Percentiles rank a stretch among this genome's conserved stretches.
Evolutionary conservation across 805 yeast genomes (phyloP).

Genomic region (Helenozyma rhizophorensis): DNA sequence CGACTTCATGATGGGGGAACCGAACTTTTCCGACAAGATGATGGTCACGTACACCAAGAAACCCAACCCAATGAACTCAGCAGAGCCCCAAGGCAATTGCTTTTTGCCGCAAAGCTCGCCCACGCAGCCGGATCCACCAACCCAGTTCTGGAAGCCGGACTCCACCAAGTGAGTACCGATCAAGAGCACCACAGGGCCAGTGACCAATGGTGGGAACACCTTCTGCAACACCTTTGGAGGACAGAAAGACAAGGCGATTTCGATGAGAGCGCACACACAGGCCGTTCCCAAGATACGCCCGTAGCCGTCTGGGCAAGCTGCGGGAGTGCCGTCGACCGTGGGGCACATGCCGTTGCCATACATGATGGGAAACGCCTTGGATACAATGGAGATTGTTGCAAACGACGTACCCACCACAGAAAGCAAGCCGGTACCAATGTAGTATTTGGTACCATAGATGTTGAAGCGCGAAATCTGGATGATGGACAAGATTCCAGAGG

Average conservation of each 20-base stretch:
- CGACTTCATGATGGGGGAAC: conserved; percentile 89
- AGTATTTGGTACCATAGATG: conserved; percentile 7
- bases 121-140: conserved; percentile 9
- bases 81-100: conserved; percentile 71
- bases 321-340: conserved; percentile 4
- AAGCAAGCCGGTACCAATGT: conserved; percentile 11
- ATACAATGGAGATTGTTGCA: conserved; percentile 8
- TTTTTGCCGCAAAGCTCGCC: conserved; percentile 7
- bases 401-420: conserved; percentile 12
- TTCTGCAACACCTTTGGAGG: conserved; percentile 8
- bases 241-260: conserved; percentile 5
- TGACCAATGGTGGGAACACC: conserved; percentile 10
- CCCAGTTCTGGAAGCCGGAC: conserved; percentile 9
- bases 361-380: conserved; percentile 8
- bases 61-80: conserved; percentile 80
- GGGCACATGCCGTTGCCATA: conserved; percentile 8
- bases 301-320: conserved; percentile 10
- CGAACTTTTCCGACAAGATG: conserved; percentile 75
- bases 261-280: conserved; percentile 7
- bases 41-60: conserved; percentile 74
- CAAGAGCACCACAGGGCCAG: conserved; percentile 11
- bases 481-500: conserved; percentile 6
- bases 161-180: conserved; percentile 8
- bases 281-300: conserved; percentile 8
- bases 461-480: conserved; percentile 8